Percentiles rank a stretch among this genome's conserved stretches.
These are phyloP conservation scores for Phalaenopsis equestris DNA, from an alignment of 106 monocot genomes.

Conservation along the genomic window DNA sequence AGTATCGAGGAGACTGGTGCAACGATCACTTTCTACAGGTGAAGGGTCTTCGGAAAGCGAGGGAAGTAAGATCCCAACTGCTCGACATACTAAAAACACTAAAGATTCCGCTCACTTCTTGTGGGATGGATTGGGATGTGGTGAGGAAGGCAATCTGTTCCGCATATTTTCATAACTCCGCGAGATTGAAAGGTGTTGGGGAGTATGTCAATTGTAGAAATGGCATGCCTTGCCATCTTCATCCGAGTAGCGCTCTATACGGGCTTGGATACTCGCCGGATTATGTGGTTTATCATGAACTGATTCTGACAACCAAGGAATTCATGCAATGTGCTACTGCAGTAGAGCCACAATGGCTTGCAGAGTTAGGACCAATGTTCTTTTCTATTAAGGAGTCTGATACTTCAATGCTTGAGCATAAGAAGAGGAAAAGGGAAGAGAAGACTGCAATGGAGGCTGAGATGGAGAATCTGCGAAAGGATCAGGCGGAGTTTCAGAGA, in stretches of 20 bases:
- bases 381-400: slow-evolving; percentile 90
- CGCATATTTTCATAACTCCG: slow-evolving; percentile 89
- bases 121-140: slow-evolving; percentile 91
- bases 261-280: slow-evolving; percentile 90
- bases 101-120: slow-evolving; percentile 74
- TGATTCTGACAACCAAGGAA: slow-evolving; percentile 73
- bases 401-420: slow-evolving; percentile 79
- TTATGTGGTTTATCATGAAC: slow-evolving; percentile 88
- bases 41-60: slow-evolving; percentile 78
- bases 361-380: slow-evolving; percentile 94
- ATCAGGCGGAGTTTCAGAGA: slow-evolving; percentile 50
- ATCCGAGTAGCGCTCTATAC: slow-evolving; percentile 88
- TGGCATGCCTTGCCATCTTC: slow-evolving; percentile 95
- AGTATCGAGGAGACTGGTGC: slow-evolving; percentile 90
- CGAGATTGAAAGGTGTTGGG: slow-evolving; percentile 80
- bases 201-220: slow-evolving; percentile 89
- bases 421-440: slow-evolving; percentile 84
- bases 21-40: slow-evolving; percentile 92
- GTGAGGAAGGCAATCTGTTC: slow-evolving; percentile 91
- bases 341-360: slow-evolving; percentile 93
- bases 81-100: slow-evolving; percentile 77
- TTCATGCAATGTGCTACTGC: slow-evolving; percentile 99
- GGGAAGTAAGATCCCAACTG: slow-evolving; percentile 88
- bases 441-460: slow-evolving; percentile 94
- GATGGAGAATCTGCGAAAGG: slow-evolving; percentile 80